Evolutionary conservation across 139 green algal species (phyloP), one percentile per base, ranked within the genome.

Genomic region (Yamagishiella unicocca): DNA sequence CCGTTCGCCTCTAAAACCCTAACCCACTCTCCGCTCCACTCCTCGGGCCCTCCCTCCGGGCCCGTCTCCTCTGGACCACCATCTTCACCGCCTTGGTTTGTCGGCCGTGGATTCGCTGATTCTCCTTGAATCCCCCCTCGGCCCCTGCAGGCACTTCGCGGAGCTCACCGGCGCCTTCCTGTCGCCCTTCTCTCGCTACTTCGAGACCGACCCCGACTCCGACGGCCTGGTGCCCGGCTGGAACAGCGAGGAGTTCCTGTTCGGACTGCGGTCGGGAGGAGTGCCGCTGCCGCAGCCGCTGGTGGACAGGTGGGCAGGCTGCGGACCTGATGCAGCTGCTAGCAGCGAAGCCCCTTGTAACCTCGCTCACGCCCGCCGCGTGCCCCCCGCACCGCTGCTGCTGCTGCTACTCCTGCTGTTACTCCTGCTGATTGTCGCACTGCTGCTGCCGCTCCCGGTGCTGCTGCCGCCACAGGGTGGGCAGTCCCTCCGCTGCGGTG

Each of bases 121-220:
- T 58, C 50, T 58, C 50, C 50, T 17, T 17, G 12, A 12, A 12
- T 17, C 50, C 50, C 50, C 50, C 40, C 71, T 37, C 71, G 5
- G 2, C n/a, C 35, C 53, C 42, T 27, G 2, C 77, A 84, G 81
- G 46, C 96, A 98, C 90, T 98, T 98, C 87, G 66, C 84, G 29
- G 92, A 98, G 83, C 90, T 98, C 12, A 98, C 95, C 2, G 38
- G 46, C 27, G 95, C 95, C 1, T 90, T 98, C 72, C 92, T 98
- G 33, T 85, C 82, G 35, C 96, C 96, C 24, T 96, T 99, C 68
- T 72, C 76, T 3, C 89, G 90, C 21, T 98, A 95, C 92, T 93
- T 95, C 55, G 75, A 91, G 62, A 91, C 94, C 17, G 37, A 71
- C 19, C 58, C 93, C 92, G 38, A 83, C 37, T 35, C 66, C 66